phyloP scores from a whole-genome alignment of 768 basidiomycete genomes.

The Serendipita vermifera region DNA sequence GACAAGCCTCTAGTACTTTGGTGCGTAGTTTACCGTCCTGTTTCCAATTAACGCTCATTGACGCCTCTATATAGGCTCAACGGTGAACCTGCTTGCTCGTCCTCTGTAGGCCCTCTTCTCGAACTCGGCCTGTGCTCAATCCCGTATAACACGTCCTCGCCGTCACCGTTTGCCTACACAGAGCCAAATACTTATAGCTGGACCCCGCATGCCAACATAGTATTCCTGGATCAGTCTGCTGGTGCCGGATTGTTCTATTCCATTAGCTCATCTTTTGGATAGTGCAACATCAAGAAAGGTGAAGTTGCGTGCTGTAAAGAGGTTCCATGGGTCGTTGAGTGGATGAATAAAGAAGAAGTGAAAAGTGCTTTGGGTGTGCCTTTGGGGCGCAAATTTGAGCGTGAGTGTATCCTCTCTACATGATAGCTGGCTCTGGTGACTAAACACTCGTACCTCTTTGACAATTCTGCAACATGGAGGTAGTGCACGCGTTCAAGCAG shows the following conservation, averaged over 20 bases:
- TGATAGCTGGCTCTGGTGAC: no score
- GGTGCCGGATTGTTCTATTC: slow-evolving; percentile 85
- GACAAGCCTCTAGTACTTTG: slow-evolving; percentile 78
- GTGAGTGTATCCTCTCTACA: slow-evolving; percentile 1
- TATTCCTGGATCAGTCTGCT: slow-evolving; percentile 58
- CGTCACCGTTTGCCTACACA: not conserved
- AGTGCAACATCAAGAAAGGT: slow-evolving; percentile 17
- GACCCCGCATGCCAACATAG: slow-evolving; percentile 47
- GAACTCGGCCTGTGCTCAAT: slow-evolving; percentile 85
- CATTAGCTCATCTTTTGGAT: slow-evolving; percentile 40
- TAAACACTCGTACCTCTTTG: not conserved
- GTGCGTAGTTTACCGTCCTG: slow-evolving; percentile 20
- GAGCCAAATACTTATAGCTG: slow-evolving; percentile 64
- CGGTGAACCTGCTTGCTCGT: slow-evolving; percentile 44
- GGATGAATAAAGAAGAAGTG: slow-evolving; percentile 64
- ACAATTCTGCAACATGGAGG: slow-evolving; percentile 33
- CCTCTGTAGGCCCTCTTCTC: slow-evolving; percentile 74
- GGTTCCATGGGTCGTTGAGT: slow-evolving; percentile 78
- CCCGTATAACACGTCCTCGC: slow-evolving; percentile 47
- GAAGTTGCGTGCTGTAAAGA: slow-evolving; percentile 47
- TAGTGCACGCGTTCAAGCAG: slow-evolving; percentile 66
- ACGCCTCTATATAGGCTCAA: slow-evolving; percentile 47
- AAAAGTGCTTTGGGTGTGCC: slow-evolving; percentile 73
- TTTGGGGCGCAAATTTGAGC: slow-evolving; percentile 40
- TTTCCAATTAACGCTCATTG: no score